These are phyloP conservation scores for Fomitopsis betulina DNA, from an alignment of 1,284 basidiomycete species.

Conservation along the genomic window DNA sequence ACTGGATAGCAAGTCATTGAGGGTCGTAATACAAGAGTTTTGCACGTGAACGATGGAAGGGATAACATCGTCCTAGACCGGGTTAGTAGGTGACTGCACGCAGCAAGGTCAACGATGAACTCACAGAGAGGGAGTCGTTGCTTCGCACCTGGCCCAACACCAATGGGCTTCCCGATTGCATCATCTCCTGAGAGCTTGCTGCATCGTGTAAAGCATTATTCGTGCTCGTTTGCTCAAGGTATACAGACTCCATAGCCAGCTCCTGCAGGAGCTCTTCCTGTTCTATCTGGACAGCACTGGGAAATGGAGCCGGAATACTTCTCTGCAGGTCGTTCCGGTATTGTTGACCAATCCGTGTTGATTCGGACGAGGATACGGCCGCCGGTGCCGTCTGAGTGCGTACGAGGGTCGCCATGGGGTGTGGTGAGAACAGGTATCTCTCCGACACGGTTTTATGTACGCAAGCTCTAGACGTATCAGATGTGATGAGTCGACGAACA, in stretches of 20 bases:
- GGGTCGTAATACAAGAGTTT: constrained; percentile 65
- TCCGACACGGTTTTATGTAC: background rate
- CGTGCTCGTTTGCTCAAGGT: constrained; percentile 10
- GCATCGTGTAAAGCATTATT: background rate
- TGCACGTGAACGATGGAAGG: constrained; percentile 69
- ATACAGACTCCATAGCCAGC: constrained; percentile 23
- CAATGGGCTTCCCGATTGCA: background rate
- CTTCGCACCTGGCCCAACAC: background rate
- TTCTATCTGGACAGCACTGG: constrained; percentile 16
- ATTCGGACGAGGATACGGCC: background rate
- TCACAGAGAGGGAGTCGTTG: background rate
- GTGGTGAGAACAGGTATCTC: background rate
- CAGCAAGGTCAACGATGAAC: background rate
- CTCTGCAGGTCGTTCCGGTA: background rate
- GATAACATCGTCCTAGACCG: constrained; percentile 50
- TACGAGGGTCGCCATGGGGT: constrained; percentile 6
- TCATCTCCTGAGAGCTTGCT: background rate
- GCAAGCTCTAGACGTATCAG: background rate
- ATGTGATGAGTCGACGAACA: background rate
- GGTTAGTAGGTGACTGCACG: background rate
- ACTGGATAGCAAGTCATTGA: constrained; percentile 64
- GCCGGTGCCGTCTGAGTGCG: constrained; percentile 5
- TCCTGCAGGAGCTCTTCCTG: constrained; percentile 23
- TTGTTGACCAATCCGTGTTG: background rate
- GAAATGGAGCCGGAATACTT: constrained; percentile 7